These are phyloP conservation scores for Eremochloa ophiuroides DNA, from an alignment of 176 grass and related monocot genomes.

Conservation along the genomic window DNA sequence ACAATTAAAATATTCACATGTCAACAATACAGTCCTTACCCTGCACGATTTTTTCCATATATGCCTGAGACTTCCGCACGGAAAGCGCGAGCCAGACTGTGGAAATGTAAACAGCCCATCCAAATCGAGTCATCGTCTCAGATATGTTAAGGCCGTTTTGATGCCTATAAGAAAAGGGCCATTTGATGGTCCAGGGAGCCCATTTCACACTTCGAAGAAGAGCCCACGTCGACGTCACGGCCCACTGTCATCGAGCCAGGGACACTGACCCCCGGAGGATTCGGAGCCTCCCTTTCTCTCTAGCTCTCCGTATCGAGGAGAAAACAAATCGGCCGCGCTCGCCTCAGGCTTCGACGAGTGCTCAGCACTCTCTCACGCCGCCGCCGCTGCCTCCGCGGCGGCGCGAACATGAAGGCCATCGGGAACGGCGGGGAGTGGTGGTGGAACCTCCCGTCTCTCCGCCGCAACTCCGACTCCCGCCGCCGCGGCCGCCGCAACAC, in stretches of 20 bases:
- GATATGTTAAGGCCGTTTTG: too few relatives aligned
- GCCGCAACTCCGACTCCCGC: conserved; percentile 36
- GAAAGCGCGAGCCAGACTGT: neutral
- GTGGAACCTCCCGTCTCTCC: conserved; percentile 50
- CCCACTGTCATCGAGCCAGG: neutral
- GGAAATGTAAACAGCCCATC: neutral
- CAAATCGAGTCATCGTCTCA: neutral
- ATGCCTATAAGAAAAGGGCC: neutral
- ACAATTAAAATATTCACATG: too few relatives aligned
- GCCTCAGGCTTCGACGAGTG: neutral
- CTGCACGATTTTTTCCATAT: too few relatives aligned
- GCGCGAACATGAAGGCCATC: conserved; percentile 36
- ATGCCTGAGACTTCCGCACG: too few relatives aligned
- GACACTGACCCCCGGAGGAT: neutral
- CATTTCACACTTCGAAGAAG: neutral
- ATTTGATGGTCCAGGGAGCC: neutral
- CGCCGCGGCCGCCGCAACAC: conserved; percentile 45
- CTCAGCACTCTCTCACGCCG: neutral
- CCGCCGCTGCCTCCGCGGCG: conserved; percentile 6
- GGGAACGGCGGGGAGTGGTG: conserved; percentile 52
- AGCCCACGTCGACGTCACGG: neutral
- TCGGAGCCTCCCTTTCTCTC: conserved; percentile 7
- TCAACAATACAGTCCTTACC: too few relatives aligned
- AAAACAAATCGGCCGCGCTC: neutral
- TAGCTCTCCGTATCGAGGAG: neutral